Evolutionary conservation across 306 rosid genomes (phyloP), one percentile per base, ranked within the genome.

Genomic region (Inga leiocalycina): DNA sequence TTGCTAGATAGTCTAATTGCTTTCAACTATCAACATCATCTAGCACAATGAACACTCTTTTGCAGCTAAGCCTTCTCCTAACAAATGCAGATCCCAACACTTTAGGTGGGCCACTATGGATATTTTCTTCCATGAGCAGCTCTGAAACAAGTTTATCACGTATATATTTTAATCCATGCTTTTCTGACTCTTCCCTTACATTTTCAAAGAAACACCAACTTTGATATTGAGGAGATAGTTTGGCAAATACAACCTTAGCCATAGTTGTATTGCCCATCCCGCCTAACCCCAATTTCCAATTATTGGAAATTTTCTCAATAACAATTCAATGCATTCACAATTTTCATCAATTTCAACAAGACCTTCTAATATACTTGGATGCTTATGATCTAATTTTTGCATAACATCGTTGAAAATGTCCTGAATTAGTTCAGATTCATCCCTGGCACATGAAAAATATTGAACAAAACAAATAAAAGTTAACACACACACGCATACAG

Each of bases 241-340:
- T 67, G 56, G 24, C 35, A 78, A 66, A 82, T 10, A 67, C 5
- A 16, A 4, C 44, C 22, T n/a, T 75, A 10, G 86, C 81, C 20
- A 78, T 64, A 1, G 88, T 86, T 35, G 86, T 72, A 32, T 81
- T 86, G 0, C 89, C 89, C 3, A 86, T 70, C 8, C 89, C 89
- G 10, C 83, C 74, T 71, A 82, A 46, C 89, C 89, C 86, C 84
- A 86, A 19, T 83, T 80, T 77, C 85, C 87, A 62, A 86, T 34
- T n/a, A 72, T 7, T 37, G 11, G 13, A 17, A 14, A 5, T 2
- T 5, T 8, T n/a, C 34, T 0, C 24, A 77, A 10, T 4, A 69
- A 34, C 15, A 0, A 30, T 12, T 83, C 79, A 37, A 86, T 14
- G 0, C 34, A 0, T 3, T 7, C 4, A 41, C 3, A 32, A 20